Percentiles rank a stretch among this genome's conserved stretches.
Conservation (phyloP, 768 basidiomycete species). For the Suillus lakei region DNA sequence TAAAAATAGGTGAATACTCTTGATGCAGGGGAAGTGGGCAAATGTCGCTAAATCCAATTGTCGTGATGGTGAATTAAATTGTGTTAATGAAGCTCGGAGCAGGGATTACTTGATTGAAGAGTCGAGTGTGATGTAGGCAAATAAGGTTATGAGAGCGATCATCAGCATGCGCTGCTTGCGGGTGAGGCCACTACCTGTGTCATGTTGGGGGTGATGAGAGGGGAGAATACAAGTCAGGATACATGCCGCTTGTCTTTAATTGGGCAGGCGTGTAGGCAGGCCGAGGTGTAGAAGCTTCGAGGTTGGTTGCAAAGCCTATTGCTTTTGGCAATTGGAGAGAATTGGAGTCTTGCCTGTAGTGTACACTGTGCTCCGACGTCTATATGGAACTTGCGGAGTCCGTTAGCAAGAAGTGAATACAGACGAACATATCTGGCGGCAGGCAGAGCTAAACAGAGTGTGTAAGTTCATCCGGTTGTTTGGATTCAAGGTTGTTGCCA, state of each 20-base stretch:
- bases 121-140: slow-evolving; percentile 77
- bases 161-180: slow-evolving; percentile 80
- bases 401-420: too few relatives aligned
- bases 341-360: too few relatives aligned
- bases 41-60: slow-evolving; percentile 82
- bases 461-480: too few relatives aligned
- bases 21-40: slow-evolving; percentile 51
- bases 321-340: too few relatives aligned
- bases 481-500: too few relatives aligned
- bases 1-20: slow-evolving; percentile 68
- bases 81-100: slow-evolving; percentile 69
- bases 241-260: slow-evolving; percentile 57
- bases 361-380: too few relatives aligned
- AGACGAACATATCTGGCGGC: too few relatives aligned
- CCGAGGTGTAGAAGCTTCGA: too few relatives aligned
- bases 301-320: too few relatives aligned
- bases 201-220: slow-evolving; percentile 2
- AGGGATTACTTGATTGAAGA: slow-evolving; percentile 61
- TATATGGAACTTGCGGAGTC: too few relatives aligned
- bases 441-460: too few relatives aligned
- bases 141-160: slow-evolving; percentile 75
- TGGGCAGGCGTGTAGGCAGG: too few relatives aligned
- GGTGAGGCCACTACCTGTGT: slow-evolving; percentile 76
- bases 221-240: background rate
- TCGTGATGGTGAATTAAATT: slow-evolving; percentile 77